These are phyloP conservation scores for Naumovozyma castellii DNA, from an alignment of 805 yeast species.

Conservation along the genomic window DNA sequence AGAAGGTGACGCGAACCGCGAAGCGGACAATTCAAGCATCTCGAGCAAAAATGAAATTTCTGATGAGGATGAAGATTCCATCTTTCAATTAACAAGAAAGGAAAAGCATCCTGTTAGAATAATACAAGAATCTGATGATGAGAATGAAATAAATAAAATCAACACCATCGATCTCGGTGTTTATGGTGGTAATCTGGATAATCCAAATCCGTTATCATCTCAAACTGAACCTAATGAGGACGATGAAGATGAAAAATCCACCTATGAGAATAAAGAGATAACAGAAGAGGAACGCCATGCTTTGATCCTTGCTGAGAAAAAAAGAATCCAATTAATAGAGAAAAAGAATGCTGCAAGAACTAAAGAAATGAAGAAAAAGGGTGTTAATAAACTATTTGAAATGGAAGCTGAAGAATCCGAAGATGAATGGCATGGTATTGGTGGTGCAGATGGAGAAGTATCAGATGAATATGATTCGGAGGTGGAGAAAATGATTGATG, in stretches of 20 bases:
- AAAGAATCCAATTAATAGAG: conserved; percentile 19
- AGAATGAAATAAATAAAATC: conserved; percentile 1
- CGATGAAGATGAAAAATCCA: conserved; percentile 3
- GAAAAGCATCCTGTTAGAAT: background rate
- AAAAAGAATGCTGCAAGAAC: conserved; percentile 27
- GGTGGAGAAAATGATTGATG: conserved; percentile 71
- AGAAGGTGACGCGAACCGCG: conserved; percentile 4
- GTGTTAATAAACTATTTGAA: conserved; percentile 54
- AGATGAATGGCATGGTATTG: conserved; percentile 78
- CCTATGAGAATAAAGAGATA: conserved; percentile 6
- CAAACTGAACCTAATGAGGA: background rate
- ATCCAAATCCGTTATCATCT: background rate
- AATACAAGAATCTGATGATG: conserved; percentile 3
- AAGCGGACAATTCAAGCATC: too few relatives aligned
- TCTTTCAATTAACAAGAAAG: background rate
- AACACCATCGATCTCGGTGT: conserved; percentile 23
- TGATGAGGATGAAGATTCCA: background rate
- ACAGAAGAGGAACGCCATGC: conserved; percentile 14
- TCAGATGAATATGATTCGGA: conserved; percentile 54
- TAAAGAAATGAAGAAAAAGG: conserved; percentile 47
- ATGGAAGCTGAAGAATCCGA: conserved; percentile 85
- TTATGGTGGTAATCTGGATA: conserved; percentile 20
- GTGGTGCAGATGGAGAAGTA: conserved; percentile 57
- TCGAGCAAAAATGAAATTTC: too few relatives aligned
- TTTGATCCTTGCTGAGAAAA: conserved; percentile 15